Conservation (phyloP, 768 basidiomycete genomes). For the Mycena galopus region DNA sequence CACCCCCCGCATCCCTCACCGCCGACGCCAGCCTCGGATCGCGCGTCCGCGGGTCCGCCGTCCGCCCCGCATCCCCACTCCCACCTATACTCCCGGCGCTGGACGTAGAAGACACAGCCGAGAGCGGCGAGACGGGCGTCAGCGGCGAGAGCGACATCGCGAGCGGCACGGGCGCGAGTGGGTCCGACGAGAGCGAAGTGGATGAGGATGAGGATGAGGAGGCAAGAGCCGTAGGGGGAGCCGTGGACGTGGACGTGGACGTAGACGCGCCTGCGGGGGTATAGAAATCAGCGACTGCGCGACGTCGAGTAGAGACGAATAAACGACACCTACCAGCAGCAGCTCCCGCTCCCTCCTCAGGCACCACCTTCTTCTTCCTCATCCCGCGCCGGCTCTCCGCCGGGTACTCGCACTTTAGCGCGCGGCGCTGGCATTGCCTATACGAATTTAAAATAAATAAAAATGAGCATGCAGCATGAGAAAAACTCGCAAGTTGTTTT, state of each 20-base stretch:
- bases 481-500: no score
- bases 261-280: no score
- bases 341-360: background rate
- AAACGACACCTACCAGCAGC: background rate
- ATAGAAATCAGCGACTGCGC: no score
- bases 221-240: no score
- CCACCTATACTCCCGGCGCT: no score
- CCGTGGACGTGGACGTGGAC: no score
- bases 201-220: background rate
- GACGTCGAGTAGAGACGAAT: background rate
- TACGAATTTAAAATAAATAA: background rate
- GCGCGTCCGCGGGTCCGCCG: background rate
- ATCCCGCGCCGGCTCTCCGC: conserved; percentile 78
- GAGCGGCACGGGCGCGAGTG: no score
- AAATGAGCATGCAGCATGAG: no score
- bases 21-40: conserved; percentile 12
- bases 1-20: conserved; percentile 5
- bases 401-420: conserved; percentile 79
- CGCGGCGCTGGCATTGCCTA: conserved; percentile 81
- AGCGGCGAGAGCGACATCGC: no score
- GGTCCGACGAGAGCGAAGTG: no score
- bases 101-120: no score
- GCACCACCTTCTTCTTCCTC: conserved; percentile 62
- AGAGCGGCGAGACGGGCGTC: background rate
- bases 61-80: no score